Evolutionary conservation across 2,329 filamentous ascomycete species (phyloP), one percentile per base, ranked within the genome.

Genomic region (Fusarium subtropicale): DNA sequence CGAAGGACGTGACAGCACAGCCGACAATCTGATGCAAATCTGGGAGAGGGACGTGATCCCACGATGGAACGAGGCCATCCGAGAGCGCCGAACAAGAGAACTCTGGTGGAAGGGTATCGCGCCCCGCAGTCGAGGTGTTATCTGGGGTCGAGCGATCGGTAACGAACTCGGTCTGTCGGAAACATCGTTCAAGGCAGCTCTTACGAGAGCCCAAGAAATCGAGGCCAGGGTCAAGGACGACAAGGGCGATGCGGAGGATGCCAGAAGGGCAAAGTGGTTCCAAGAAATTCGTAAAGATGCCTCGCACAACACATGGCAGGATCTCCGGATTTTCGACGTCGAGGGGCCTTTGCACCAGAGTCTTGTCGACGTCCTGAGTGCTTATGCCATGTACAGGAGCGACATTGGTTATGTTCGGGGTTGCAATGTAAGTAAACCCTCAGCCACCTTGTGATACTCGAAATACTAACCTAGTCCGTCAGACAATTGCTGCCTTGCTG

Each of bases 101-200:
- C 83, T 96, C 46, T 96, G 92, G 91, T 96, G 92, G 92, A 87
- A 88, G 61, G 92, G 92, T 8, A 85, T 96, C 31, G 88, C 92
- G 0, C 90, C 92, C 3, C 85, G 90, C 60, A 89, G 88, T 76
- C 86, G 92, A 33, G 91, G 90, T 26, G 79, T 82, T 7, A 90
- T 93, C 9, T 94, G 92, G 92, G 80, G 85, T 39, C 85, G 84
- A 53, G 91, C 91, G 4, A 88, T 94, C 45, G 91, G 91, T 33
- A 94, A 94, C 74, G 88, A 91, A 56, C 84, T 94, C 4, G 88
- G 88, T 24, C 83, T 93, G 10, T 89, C 88, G 0, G 84, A 88
- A 45, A 81, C 86, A 3, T 92, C 91, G 10, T 96, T 90, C 78
- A 83, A 86, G 28, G 90, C 91, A 3, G 93, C 93, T 1, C 83